phyloP scores from a whole-genome alignment of 2,329 filamentous ascomycete species.

The Annulohypoxylon truncatum region DNA sequence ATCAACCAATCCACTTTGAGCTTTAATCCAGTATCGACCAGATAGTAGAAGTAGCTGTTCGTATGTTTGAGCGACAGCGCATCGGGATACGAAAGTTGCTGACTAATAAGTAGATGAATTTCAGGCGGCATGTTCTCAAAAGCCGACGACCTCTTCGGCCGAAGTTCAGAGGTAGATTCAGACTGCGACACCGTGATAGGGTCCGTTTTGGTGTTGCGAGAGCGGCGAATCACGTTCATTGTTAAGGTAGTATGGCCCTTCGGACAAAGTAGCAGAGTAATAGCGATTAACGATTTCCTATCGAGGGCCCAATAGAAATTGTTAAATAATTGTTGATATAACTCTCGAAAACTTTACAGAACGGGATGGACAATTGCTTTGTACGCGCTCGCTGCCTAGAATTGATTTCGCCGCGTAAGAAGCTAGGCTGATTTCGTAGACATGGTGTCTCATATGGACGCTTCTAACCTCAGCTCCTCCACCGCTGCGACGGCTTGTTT shows the following conservation, averaged over 20 bases:
- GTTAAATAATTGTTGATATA: not conserved
- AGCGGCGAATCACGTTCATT: conserved; percentile 17
- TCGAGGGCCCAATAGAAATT: not conserved
- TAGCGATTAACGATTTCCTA: not conserved
- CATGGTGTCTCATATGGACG: not conserved
- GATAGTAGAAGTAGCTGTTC: conserved; percentile 69
- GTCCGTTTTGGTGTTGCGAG: not conserved
- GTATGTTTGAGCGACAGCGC: conserved; percentile 77
- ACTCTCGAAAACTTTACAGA: not conserved
- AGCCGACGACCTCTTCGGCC: conserved; percentile 26
- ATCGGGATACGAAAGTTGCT: conserved; percentile 74
- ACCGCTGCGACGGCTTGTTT: not conserved
- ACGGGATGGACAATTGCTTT: not conserved
- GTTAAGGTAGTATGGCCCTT: not conserved
- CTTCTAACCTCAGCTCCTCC: not conserved
- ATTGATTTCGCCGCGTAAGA: not conserved
- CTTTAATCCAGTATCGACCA: conserved; percentile 73
- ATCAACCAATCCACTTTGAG: conserved; percentile 78
- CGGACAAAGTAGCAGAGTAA: not conserved
- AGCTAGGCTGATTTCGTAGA: not conserved
- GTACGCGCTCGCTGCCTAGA: conserved; percentile 28
- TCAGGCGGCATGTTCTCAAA: conserved; percentile 71
- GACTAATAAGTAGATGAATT: conserved; percentile 72
- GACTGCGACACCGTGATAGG: not conserved
- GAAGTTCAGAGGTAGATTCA: not conserved